Percentiles rank a stretch among this genome's conserved stretches.
Evolutionary conservation across 2,329 filamentous ascomycete species (phyloP).

Genomic region (Pseudogymnoascus sp.): DNA sequence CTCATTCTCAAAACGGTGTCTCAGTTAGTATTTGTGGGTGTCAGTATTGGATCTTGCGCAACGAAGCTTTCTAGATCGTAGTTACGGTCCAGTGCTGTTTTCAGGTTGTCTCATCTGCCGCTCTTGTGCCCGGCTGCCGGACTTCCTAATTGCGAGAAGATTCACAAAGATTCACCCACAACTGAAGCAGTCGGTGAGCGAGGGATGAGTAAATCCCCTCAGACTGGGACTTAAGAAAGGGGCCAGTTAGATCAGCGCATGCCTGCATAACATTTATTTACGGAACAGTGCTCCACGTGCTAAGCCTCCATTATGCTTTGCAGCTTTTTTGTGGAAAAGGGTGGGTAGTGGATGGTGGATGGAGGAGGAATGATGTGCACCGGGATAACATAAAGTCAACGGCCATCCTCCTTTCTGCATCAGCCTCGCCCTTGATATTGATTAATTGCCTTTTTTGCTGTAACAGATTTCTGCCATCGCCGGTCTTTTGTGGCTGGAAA

Average conservation of each 20-base stretch:
- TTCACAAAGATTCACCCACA: too few relatives aligned
- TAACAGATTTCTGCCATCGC: neutral
- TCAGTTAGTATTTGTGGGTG: conserved; percentile 2
- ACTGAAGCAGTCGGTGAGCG: conserved; percentile 5
- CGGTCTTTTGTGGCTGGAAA: neutral
- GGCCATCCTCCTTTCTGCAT: conserved; percentile 4
- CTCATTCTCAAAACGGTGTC: conserved; percentile 5
- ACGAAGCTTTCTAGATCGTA: conserved; percentile 2
- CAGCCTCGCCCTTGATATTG: neutral
- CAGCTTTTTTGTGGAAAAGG: neutral
- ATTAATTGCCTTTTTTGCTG: neutral
- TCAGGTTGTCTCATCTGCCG: conserved; percentile 4
- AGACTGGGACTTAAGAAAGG: neutral
- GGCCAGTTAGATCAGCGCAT: conserved; percentile 5
- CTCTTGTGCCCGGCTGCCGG: neutral
- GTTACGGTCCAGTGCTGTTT: conserved; percentile 2
- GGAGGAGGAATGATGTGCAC: conserved; percentile 2
- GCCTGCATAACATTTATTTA: conserved; percentile 7
- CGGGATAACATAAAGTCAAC: conserved; percentile 6
- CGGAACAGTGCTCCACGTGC: conserved; percentile 2
- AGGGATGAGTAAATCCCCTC: neutral
- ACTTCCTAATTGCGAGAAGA: conserved; percentile 8
- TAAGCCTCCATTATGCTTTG: conserved; percentile 4
- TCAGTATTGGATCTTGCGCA: conserved; percentile 9
- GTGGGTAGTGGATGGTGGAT: neutral